These are phyloP conservation scores for Thalassiosira mediterranea DNA, from an alignment of 352 stramenopile genomes.

Conservation along the genomic window DNA sequence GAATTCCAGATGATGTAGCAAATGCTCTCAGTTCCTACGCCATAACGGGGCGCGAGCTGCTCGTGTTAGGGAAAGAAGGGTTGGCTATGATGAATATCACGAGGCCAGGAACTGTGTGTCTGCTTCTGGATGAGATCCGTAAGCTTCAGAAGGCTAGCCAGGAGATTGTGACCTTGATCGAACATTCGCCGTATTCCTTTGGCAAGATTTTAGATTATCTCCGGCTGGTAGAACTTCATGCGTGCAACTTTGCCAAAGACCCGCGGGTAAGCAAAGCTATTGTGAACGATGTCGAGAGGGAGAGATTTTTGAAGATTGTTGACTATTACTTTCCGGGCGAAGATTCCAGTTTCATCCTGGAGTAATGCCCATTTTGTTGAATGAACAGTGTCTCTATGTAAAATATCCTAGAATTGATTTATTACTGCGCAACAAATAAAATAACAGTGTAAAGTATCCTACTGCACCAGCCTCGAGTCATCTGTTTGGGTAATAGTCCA, in stretches of 20 bases:
- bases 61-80: constrained; percentile 15
- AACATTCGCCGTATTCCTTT: constrained; percentile 16
- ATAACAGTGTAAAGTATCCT: no score
- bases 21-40: not conserved
- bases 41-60: constrained; percentile 8
- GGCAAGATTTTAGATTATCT: constrained; percentile 26
- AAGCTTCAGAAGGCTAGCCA: constrained; percentile 6
- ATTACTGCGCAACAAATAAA: no score
- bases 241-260: not conserved
- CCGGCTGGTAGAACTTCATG: not conserved
- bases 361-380: not conserved
- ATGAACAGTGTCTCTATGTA: no score
- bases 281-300: not conserved
- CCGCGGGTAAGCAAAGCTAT: not conserved
- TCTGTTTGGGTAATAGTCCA: no score
- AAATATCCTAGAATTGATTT: no score
- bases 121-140: constrained; percentile 11
- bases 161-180: constrained; percentile 5
- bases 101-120: constrained; percentile 4
- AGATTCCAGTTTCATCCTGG: constrained; percentile 9
- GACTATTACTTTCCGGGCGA: constrained; percentile 22
- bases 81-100: constrained; percentile 6
- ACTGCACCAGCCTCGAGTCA: no score
- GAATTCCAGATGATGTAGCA: constrained; percentile 1
- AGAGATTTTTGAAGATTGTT: constrained; percentile 10